Evolutionary conservation across 495 filamentous ascomycete species (phyloP), one percentile per base, ranked within the genome.

Genomic region (Aspergillus asperescens): DNA sequence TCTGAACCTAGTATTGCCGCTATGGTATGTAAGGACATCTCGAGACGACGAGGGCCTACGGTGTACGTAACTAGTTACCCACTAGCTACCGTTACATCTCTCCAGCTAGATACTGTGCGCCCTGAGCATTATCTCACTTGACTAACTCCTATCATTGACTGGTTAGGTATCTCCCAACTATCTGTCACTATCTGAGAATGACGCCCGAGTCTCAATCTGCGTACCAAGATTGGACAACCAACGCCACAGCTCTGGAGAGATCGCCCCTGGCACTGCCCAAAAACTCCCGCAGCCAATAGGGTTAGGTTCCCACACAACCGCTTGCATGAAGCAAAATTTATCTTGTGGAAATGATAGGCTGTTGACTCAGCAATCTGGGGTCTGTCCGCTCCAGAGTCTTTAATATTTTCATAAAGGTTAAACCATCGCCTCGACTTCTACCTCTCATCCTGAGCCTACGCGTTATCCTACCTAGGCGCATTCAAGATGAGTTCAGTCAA

Each of bases 401-500:
- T n/a, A n/a, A n/a, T n/a, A 13, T 15, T 35, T 52, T 54, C 39
- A 39, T 49, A 49, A 54, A n/a, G n/a, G n/a, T n/a, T n/a, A n/a
- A n/a, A n/a, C n/a, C 35, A 39, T 32, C 23, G 41, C 29, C 13
- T 13, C 31, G 18, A 39, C 22, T 35, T 32, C 48, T n/a, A n/a
- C 28, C 9, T 38, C 10, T 18, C 9, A 20, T 20, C 35, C 13
- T 16, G 4, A 23, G 13, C 37, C 16, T 40, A 27, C 16, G n/a
- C 37, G 18, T 13, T 49, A 16, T n/a, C 7, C 37, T 12, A 22
- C 31, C 12, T 19, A 20, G 13, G 9, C 23, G 32, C 24, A n/a
- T n/a, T 18, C 40, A 57, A 41, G 12, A 65, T 65, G 62, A 40
- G 51, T 25, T 54, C 57, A 7, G 34, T 49, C 15, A 64, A 67